Evolutionary conservation across 768 basidiomycete genomes (phyloP), one percentile per base, ranked within the genome.

Genomic region (Hericium coralloides): DNA sequence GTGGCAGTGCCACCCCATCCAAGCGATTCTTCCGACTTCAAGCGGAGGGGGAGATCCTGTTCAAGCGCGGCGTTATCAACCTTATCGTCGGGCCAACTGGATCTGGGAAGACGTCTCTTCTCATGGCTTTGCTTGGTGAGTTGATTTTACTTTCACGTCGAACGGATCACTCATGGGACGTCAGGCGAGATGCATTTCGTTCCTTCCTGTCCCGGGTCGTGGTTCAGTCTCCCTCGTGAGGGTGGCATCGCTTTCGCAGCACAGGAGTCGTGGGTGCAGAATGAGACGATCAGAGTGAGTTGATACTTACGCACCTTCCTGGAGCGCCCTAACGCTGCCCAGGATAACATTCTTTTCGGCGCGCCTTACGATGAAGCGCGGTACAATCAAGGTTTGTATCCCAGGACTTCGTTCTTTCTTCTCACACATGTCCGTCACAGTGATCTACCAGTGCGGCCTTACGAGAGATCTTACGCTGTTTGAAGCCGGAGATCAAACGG

Each of bases 181-280:
- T 15, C 36, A 67, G 73, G 84, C 37, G 85, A 88, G 68, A 81
- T 89, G 82, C 83, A 87, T 65, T 83, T 81, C 63, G 68, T 77
- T 10, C 79, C 77, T 2, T 71, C 72, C 8, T 66, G 70, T 9
- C 72, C 78, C 1, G 76, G 79, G 45, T 82, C 87, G 0, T 86
- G 80, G 78, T 87, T 78, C 68, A 82, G 80, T 59, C 77, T 92
- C 6, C 89, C 90, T 23, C 74, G 88, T 2, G 72, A 71, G 3
- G 76, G 76, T 1, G 89, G 90, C 5, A 77, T 94, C 39, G 83
- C 89, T 2, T 92, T 89, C 66, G 86, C 86, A 6, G 85, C 86
- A 3, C 91, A 95, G 67, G 89, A 92, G 65, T 83, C 87, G 4
- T 95, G 89, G 89, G 83, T 92, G 2, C 80, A 85, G 67, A 92